Evolutionary conservation across 345 rosid species (phyloP), one percentile per base, ranked within the genome.

Genomic region (Excoecaria cochinchinensis): DNA sequence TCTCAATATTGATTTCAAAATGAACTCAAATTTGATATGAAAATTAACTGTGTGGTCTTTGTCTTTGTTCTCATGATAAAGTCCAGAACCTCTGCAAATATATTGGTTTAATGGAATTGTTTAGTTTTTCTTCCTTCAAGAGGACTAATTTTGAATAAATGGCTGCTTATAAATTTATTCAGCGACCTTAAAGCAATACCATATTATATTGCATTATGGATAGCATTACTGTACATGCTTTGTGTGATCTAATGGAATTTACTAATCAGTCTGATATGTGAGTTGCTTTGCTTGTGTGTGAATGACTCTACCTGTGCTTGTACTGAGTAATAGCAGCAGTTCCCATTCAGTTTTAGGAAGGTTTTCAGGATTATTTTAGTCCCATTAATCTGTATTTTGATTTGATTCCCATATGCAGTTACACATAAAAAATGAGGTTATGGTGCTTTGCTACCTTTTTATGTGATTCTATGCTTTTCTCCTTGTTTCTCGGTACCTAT

Each of bases 401-500:
- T 40, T 38, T 44, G 38, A 67, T 16, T 38, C 9, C n/a, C 24
- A 39, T 2, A 9, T 22, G 19, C 36, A 36, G 3, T 14, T 8
- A 22, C 25, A 24, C 42, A 13, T 19, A 12, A 1, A 21, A 31
- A 16, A 4, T 19, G n/a, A 46, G 25, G 36, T 51, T 76, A 59
- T 53, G 17, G 39, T 58, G 59, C 55, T 72, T 77, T 74, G 53
- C 22, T 75, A 14, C 56, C 8, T 51, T 65, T 57, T 42, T 69
- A 24, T 52, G 31, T 15, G 25, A 48, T 15, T 67, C 21, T 62
- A 15, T 66, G 22, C 25, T 9, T 48, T 61, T 21, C 62, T 21
- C 40, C 4, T 60, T 9, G 48, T n/a, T 57, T 12, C 48, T 67
- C 0, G 3, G 4, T 44, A 25, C 51, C n/a, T 22, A 62, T 69